Conservation (phyloP, 768 basidiomycete genomes). For the Mrakia blollopis region DNA sequence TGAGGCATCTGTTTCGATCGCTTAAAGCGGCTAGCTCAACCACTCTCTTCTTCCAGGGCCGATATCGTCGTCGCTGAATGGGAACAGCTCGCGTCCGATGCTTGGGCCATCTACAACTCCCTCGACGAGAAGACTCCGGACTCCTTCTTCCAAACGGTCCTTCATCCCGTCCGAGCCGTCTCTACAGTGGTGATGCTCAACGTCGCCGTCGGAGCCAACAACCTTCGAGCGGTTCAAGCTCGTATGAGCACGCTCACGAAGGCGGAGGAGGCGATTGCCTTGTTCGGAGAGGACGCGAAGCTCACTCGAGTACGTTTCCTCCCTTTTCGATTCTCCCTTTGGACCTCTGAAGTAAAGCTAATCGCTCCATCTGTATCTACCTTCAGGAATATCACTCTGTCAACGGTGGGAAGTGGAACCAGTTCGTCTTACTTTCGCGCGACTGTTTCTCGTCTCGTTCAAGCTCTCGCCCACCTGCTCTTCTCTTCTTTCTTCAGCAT, state of each 20-base stretch:
- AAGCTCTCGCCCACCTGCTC: neutral
- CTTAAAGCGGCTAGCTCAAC: no score
- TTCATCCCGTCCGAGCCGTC: conserved; percentile 60
- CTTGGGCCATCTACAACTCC: conserved; percentile 56
- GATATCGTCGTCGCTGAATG: conserved; percentile 56
- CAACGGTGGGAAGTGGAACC: conserved; percentile 62
- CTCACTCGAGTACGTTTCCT: conserved; percentile 13
- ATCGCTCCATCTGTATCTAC: no score
- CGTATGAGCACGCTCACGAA: conserved; percentile 58
- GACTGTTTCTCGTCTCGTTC: neutral
- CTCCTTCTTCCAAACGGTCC: conserved; percentile 68
- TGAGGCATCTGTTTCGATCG: no score
- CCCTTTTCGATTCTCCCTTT: no score
- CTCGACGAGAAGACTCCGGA: conserved; percentile 52
- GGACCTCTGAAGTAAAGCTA: no score
- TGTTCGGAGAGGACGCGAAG: conserved; percentile 61
- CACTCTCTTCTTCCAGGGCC: conserved; percentile 39
- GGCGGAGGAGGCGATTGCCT: conserved; percentile 54
- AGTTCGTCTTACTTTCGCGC: conserved; percentile 46
- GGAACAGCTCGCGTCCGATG: conserved; percentile 48
- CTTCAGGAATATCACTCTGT: conserved; percentile 55
- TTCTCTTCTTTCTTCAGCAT: conserved; percentile 45
- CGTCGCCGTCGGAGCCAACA: conserved; percentile 51
- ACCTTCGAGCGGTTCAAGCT: conserved; percentile 60
- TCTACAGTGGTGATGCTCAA: conserved; percentile 41